These are phyloP conservation scores for Cryptosporidium sp. DNA, from an alignment of 169 alveolate genomes.

Conservation along the genomic window DNA sequence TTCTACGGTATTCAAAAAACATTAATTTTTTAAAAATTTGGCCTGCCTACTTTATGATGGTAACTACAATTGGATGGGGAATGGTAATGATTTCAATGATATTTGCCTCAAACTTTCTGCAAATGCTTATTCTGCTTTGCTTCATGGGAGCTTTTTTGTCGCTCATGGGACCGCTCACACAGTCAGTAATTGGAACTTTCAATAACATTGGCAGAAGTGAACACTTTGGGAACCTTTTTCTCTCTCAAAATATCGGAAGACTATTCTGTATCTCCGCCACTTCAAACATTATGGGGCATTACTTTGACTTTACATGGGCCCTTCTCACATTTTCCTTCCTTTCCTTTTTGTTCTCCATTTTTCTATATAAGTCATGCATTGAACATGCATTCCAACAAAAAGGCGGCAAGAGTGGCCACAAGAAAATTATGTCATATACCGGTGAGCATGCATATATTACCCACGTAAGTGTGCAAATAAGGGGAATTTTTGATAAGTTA, in stretches of 20 bases:
- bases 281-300: constrained; percentile 48
- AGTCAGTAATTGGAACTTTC: constrained; percentile 69
- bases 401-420: not conserved
- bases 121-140: constrained; percentile 42
- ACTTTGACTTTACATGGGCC: constrained; percentile 39
- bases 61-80: constrained; percentile 71
- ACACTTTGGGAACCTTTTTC: constrained; percentile 57
- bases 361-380: constrained; percentile 14
- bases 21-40: constrained; percentile 22
- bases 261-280: constrained; percentile 61
- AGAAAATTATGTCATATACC: not conserved
- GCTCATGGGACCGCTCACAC: constrained; percentile 70
- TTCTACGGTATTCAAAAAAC: not conserved
- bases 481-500: not conserved
- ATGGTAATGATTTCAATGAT: constrained; percentile 49
- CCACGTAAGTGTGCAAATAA: not conserved
- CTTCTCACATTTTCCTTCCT: constrained; percentile 26
- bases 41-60: constrained; percentile 73
- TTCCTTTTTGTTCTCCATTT: constrained; percentile 48
- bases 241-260: constrained; percentile 71
- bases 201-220: constrained; percentile 49
- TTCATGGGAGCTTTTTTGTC: constrained; percentile 45
- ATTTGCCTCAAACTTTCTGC: constrained; percentile 31
- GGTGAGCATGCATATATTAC: not conserved
- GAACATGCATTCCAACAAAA: constrained; percentile 17